Base-by-base conservation (phyloP, 805 yeast genomes). In the Candida nitratophila region DNA sequence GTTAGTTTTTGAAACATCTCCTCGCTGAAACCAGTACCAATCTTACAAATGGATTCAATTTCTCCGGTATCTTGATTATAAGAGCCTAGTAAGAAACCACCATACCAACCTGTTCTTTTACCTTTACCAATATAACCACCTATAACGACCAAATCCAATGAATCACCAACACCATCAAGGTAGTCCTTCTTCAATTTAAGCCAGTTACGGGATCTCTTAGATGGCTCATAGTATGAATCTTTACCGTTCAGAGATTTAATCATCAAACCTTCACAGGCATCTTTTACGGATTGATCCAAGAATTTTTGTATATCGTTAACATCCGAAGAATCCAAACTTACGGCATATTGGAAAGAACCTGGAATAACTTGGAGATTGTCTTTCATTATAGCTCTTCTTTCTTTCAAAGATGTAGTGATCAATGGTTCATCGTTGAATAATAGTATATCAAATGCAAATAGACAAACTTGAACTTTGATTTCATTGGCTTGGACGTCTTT, bases 21-120 rank as follows among this genome's bases (percentile, higher is more conserved):
- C 51, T 93, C 99, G 35, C 89, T 78, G 58, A 93, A 93, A 0
- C 99, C 99, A 0, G 99, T 93, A 40, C 99, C 99, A 44, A 95
- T 90, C 61, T 93, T 93, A 68, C 99, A 93, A 36, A 95, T 83
- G 0, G 97, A 86, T 63, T 93, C 98, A 60, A 77, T 88, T 56
- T 90, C 97, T 20, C 95, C 98, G 0, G 88, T 77, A 46, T 91
- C 96, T 44, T 80, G 81, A 56, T 93, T 93, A 59, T 88, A 91
- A 27, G 95, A 83, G 0, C 96, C 98, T 41, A 93, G 69, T 34
- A 93, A 63, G 57, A 90, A 93, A 2, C 98, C 99, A 42, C 99
- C 99, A 61, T 91, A 93, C 48, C 84, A 76, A 11, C 96, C 96
- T 0, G 98, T 90, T 58, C 99, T 77, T 64, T 91, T 93, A 37